These are phyloP conservation scores for Candida pseudoglaebosa DNA, from an alignment of 805 yeast genomes.

Conservation along the genomic window DNA sequence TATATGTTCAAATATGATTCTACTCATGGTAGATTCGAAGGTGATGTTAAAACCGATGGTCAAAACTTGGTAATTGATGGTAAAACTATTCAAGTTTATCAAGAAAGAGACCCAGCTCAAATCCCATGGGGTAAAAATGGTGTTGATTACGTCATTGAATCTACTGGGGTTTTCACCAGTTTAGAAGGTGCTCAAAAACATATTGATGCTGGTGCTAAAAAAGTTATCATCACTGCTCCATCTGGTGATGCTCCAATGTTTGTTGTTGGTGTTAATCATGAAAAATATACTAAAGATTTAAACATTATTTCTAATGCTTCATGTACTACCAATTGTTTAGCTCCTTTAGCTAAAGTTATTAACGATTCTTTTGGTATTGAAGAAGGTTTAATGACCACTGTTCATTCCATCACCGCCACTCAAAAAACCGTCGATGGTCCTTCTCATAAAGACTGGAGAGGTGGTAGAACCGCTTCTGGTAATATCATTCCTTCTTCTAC, in stretches of 20 bases:
- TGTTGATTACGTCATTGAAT: constrained; percentile 85
- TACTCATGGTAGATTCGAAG: constrained; percentile 82
- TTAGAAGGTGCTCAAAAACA: constrained; percentile 78
- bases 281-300: constrained; percentile 70
- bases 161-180: constrained; percentile 92
- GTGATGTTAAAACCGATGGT: constrained; percentile 61
- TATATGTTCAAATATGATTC: constrained; percentile 96
- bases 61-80: constrained; percentile 66
- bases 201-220: constrained; percentile 88
- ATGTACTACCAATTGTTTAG: constrained; percentile 94
- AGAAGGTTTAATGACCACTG: constrained; percentile 94
- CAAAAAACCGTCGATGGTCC: constrained; percentile 97
- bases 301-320: constrained; percentile 87
- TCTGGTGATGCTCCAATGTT: constrained; percentile 94
- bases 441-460: constrained; percentile 97
- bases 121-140: constrained; percentile 86
- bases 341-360: constrained; percentile 88
- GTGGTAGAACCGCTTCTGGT: constrained; percentile 95
- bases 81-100: constrained; percentile 59
- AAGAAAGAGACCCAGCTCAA: constrained; percentile 79
- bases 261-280: constrained; percentile 86
- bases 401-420: constrained; percentile 93
- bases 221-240: constrained; percentile 92
- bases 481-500: constrained; percentile 94
- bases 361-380: constrained; percentile 83